Percentiles rank a stretch among this genome's conserved stretches.
phyloP scores from a whole-genome alignment of 2,329 filamentous ascomycete genomes.

The Ascochyta lentis region DNA sequence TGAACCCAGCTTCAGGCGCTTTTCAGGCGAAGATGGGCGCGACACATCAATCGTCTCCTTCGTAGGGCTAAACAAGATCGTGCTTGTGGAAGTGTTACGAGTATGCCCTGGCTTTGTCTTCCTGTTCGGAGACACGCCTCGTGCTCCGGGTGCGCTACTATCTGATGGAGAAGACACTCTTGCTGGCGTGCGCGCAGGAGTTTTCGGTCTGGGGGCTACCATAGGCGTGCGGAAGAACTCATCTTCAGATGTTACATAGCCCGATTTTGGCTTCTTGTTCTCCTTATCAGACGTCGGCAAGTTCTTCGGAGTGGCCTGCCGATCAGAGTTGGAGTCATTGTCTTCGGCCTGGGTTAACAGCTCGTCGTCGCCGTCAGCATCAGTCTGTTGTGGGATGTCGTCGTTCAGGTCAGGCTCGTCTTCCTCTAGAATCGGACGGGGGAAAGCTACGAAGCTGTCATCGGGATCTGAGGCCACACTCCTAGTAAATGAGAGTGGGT shows the following conservation, averaged over 20 bases:
- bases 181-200: slow-evolving; percentile 36
- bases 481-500: slow-evolving; percentile 59
- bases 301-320: slow-evolving; percentile 24
- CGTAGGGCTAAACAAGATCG: slow-evolving; percentile 80
- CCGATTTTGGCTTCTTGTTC: slow-evolving; percentile 28
- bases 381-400: slow-evolving; percentile 67
- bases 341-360: slow-evolving; percentile 74
- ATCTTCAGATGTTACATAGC: slow-evolving; percentile 48
- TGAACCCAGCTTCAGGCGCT: slow-evolving; percentile 36
- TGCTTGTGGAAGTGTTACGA: slow-evolving; percentile 80
- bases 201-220: slow-evolving; percentile 34
- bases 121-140: slow-evolving; percentile 41
- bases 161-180: slow-evolving; percentile 35
- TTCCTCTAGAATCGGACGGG: slow-evolving; percentile 54
- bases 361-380: slow-evolving; percentile 90
- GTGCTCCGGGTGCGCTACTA: slow-evolving; percentile 43
- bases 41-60: slow-evolving; percentile 50
- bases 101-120: slow-evolving; percentile 60
- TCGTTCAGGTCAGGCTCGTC: slow-evolving; percentile 51
- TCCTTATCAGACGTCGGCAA: slow-evolving; percentile 34
- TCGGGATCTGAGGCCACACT: slow-evolving; percentile 66
- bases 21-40: slow-evolving; percentile 37
- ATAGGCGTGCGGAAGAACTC: slow-evolving; percentile 55
- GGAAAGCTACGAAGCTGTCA: slow-evolving; percentile 41
- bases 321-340: slow-evolving; percentile 44